Percentiles rank a stretch among this genome's conserved stretches.
Conservation (phyloP, 2,329 filamentous ascomycete species). For the Neopestalotiopsis sp. region DNA sequence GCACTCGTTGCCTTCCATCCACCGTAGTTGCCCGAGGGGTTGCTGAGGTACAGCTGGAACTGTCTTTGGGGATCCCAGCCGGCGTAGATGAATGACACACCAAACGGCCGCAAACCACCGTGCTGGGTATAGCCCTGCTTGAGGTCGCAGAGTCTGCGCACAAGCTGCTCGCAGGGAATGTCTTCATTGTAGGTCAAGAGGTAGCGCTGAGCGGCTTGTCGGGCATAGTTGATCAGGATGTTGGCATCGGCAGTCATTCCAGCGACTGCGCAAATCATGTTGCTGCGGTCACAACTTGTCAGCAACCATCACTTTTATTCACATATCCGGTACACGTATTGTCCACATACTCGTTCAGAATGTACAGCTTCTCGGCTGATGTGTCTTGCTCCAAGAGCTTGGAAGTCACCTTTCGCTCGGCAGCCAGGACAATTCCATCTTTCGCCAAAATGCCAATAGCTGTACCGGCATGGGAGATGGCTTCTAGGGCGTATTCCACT, state of each 20-base stretch:
- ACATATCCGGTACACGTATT: slow-evolving; percentile 8
- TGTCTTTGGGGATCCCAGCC: slow-evolving; percentile 95
- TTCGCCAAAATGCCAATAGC: slow-evolving; percentile 96
- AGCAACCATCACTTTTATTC: neutral
- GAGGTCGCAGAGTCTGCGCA: slow-evolving; percentile 93
- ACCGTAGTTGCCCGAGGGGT: slow-evolving; percentile 97
- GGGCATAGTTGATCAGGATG: slow-evolving; percentile 99
- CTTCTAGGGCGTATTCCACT: slow-evolving; percentile 98
- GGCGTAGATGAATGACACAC: slow-evolving; percentile 99
- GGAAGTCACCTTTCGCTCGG: slow-evolving; percentile 98
- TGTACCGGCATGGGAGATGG: slow-evolving; percentile 97
- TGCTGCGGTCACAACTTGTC: slow-evolving; percentile 59
- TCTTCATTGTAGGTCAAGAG: slow-evolving; percentile 99
- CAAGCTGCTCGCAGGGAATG: slow-evolving; percentile 98
- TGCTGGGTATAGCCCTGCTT: slow-evolving; percentile 99
- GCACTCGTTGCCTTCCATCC: slow-evolving; percentile 99
- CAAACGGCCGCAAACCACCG: slow-evolving; percentile 95
- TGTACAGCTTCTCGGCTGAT: slow-evolving; percentile 99
- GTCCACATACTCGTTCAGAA: slow-evolving; percentile 85
- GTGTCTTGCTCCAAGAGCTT: slow-evolving; percentile 99
- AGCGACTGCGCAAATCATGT: slow-evolving; percentile 99
- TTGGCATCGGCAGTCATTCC: slow-evolving; percentile 99
- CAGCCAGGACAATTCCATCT: slow-evolving; percentile 97
- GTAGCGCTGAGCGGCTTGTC: slow-evolving; percentile 94
- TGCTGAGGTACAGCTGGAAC: slow-evolving; percentile 99